Conservation (phyloP, 2,329 filamentous ascomycete genomes). For the Lasiodiplodia sp. region DNA sequence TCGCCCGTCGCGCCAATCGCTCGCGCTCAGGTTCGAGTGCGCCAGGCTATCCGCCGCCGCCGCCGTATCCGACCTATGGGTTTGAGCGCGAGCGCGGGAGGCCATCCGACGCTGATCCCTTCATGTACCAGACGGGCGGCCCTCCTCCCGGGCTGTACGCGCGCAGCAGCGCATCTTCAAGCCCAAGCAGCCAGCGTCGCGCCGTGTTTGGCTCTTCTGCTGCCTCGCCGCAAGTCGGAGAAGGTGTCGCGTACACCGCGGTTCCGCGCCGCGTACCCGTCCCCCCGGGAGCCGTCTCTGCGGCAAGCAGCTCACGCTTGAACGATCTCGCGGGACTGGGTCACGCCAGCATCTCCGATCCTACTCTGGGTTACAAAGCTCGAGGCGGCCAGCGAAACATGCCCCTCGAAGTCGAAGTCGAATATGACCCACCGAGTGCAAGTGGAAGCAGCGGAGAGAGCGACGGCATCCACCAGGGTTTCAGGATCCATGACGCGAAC, state of each 20-base stretch:
- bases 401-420: constrained; percentile 21
- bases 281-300: constrained; percentile 30
- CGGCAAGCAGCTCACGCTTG: constrained; percentile 9
- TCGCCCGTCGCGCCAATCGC: constrained; percentile 39
- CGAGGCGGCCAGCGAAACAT: neutral
- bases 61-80: constrained; percentile 36
- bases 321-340: neutral
- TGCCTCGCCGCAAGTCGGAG: constrained; percentile 31
- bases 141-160: constrained; percentile 39
- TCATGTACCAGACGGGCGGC: constrained; percentile 35
- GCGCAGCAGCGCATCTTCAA: constrained; percentile 31
- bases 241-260: constrained; percentile 38
- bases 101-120: constrained; percentile 33
- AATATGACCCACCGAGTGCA: constrained; percentile 16
- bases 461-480: constrained; percentile 1
- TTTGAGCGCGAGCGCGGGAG: constrained; percentile 31
- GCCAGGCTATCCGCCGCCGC: constrained; percentile 21
- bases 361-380: neutral
- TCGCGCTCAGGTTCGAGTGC: constrained; percentile 32
- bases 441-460: constrained; percentile 28
- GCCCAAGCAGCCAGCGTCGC: constrained; percentile 38
- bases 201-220: constrained; percentile 31
- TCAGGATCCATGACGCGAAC: neutral
- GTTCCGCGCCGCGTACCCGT: constrained; percentile 48
- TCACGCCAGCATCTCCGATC: constrained; percentile 14